Evolutionary conservation across 163 green algal genomes (phyloP), one percentile per base, ranked within the genome.

Genomic region (Chloromonas sp.): DNA sequence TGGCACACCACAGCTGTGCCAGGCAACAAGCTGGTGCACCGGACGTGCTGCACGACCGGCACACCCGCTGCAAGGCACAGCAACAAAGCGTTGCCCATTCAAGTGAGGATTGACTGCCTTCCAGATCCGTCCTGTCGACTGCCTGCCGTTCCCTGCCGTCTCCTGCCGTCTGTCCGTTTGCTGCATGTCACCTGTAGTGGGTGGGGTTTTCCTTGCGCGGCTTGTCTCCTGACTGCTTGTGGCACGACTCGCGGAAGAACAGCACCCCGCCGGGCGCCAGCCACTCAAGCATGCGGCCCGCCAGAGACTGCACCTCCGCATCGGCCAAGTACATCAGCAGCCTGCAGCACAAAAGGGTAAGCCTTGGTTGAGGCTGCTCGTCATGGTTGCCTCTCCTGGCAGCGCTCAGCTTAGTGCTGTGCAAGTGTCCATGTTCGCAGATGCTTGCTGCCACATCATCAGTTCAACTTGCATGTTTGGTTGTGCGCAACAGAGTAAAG

Each of bases 321-420:
- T 98, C 94, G 0, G 58, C 87, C 11, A 98, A 91, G 84, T 98
- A 98, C 95, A 98, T 98, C n/a, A 98, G 91, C 84, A 98, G 93
- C 95, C 95, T 98, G 90, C 98, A 98, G 87, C 92, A 96, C 88
- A 98, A 98, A 1, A 98, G 89, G 3, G 36, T 36, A 36, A 36
- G 36, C 36, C 36, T 36, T 36, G 36, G 36, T 36, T 36, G 36
- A 36, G 36, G 36, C 36, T 36, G 36, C 36, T 98, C 88, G 83
- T 98, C 95, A 61, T 87, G 85, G 84, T 76, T 85, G 5, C 15
- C 78, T n/a, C 60, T 2, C 36, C 36, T 36, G 36, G 36, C 36
- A 36, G 36, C 36, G 36, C 36, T 36, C 36, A 36, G 36, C 36
- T 36, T 36, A 36, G 36, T 36, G 36, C 36, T 36, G 36, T 36